Base-by-base conservation (phyloP, 2,329 filamentous ascomycete species). In the Trichoderma polysporum region DNA sequence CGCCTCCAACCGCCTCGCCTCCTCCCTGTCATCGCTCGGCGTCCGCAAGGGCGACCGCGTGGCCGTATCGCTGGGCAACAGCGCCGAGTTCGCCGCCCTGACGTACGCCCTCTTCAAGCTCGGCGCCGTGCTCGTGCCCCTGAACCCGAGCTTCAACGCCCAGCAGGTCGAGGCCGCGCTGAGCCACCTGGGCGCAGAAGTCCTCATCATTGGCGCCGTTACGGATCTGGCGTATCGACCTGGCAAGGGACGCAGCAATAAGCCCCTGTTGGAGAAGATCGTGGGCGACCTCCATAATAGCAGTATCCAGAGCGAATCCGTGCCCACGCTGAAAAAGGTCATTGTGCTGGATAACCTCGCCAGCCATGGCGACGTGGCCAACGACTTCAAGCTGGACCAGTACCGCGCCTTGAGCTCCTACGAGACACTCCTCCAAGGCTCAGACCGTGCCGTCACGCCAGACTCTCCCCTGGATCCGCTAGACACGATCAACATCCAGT, bases 41-140 rank as follows among this genome's bases (percentile, higher is more conserved):
- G 91, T 97, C 1, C 83, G 80, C 68, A 96, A 94, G 74, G 93
- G 93, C 5, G 90, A 96, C 75, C 86, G 93, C 35, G 91, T 98
- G 12, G 94, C 92, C 15, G 88, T 97, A 29, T 94, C 90, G 68
- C 81, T 97, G 60, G 94, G 94, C 17, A 98, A 97, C 78, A 90
- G 88, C 49, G 82, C 90, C 71, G 93, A 97, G 77, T 94, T 92
- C 76, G 92, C 92, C 3, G 89, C 90, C 58, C 85, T 95, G 22
- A 94, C 91, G 6, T 98, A 98, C 79, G 94, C 94, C 0, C 78
- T 95, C 64, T 97, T 94, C 82, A 98, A 98, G 79, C 85, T 98
- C 10, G 95, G 95, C n/a, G 94, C 92, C 27, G 87, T 98, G 59
- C 82, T 98, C 69, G 94, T 97, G n/a, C 95, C 94, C 0, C 80